Percentiles rank a stretch among this genome's conserved stretches.
phyloP scores from a whole-genome alignment of 73 alveolate genomes.

The Uronychia binucleata region DNA sequence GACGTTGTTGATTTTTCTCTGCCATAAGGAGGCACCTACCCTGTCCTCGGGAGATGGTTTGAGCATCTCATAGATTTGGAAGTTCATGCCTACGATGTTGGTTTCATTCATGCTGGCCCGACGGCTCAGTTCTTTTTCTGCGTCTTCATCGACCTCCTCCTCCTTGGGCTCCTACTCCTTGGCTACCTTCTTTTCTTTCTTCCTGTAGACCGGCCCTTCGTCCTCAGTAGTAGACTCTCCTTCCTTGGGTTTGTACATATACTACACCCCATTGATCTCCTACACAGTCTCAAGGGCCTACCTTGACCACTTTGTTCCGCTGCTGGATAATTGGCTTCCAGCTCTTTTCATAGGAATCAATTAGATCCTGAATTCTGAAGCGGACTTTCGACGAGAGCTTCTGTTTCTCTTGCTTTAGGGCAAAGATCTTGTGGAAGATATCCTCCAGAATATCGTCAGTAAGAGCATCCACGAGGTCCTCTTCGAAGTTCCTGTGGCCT shows the following conservation, averaged over 20 bases:
- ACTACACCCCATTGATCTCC: neutral
- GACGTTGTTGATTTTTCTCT: conserved; percentile 41
- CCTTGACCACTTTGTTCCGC: neutral
- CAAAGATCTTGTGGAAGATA: conserved; percentile 10
- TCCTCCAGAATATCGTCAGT: conserved; percentile 6
- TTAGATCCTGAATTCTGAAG: conserved; percentile 46
- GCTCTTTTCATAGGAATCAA: conserved; percentile 18
- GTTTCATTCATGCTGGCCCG: conserved; percentile 43
- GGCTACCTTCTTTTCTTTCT: neutral
- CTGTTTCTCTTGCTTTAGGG: neutral
- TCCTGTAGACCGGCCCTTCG: neutral
- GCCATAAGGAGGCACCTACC: neutral
- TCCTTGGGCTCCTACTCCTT: too few relatives aligned
- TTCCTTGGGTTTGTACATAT: neutral
- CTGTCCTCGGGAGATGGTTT: conserved; percentile 27
- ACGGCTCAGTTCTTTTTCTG: conserved; percentile 9
- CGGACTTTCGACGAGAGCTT: conserved; percentile 35
- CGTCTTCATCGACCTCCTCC: conserved; percentile 37
- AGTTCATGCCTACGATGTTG: conserved; percentile 44
- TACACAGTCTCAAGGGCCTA: neutral
- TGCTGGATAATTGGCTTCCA: conserved; percentile 34
- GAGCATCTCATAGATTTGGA: conserved; percentile 19
- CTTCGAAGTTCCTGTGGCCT: neutral
- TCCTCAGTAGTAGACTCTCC: neutral
- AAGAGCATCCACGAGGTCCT: neutral